Base-by-base conservation (phyloP, 78 protist genomes). In the Bigelowiella natans region DNA sequence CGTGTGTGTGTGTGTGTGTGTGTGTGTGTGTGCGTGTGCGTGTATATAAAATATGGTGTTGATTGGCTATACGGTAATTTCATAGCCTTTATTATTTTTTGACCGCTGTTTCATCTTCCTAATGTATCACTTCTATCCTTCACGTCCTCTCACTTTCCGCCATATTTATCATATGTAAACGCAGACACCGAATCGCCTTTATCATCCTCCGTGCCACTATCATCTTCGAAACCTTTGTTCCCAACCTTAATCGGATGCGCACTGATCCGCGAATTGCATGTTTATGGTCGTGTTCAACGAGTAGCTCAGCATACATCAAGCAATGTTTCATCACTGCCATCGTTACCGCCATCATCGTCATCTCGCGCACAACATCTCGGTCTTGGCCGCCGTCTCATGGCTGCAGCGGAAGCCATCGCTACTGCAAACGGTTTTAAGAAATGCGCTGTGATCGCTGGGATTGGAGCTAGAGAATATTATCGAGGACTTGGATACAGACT, bases 391-490 rank as follows among this genome's bases (percentile, higher is more conserved):
- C 7, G 87, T 7, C 38, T 85, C 38, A 85, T 85, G 87, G 18
- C 30, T 18, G 87, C 7, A 85, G 87, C 87, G 30, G 87, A 85
- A 11, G 38, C 30, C 7, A 85, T 85, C 11, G 87, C 87, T 7
- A 18, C 7, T 85, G 51, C 7, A 18, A 11, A 85, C 38, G 87
- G 87, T 28, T 85, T 28, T 11, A 85, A 34, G 36, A 34, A 18
- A 29, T 34, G 36, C 18, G 38, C 51, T 28, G 87, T 85, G 7
- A 85, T 85, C 38, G 87, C 87, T 7, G 87, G 87, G 30, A 85
- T 85, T 37, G 87, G 87, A 85, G 38, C 87, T 7, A 11, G 87
- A 11, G 38, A 85, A 11, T 85, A 85, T 85, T 85, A 85, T 11
- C 7, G 11, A 18, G 38, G 30, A 11, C 11, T 85, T 11, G 87